Conservation (phyloP, 495 filamentous ascomycete species). For the Aspergillus hancockii region DNA sequence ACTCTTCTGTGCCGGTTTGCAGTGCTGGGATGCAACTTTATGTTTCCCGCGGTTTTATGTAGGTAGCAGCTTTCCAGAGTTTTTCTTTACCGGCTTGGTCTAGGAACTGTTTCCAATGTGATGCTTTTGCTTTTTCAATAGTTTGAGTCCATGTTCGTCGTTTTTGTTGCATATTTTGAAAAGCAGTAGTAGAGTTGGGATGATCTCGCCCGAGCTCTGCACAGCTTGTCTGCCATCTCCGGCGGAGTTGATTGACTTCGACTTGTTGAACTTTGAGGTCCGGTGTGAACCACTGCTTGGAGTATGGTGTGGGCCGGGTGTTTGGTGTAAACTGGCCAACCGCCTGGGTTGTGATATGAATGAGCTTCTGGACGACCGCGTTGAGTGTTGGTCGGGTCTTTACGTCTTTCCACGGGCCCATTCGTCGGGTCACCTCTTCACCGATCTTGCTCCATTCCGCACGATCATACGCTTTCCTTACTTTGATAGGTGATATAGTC, state of each 20-base stretch:
- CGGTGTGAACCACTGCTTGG: background rate
- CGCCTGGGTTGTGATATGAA: background rate
- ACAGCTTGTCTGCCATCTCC: too few relatives aligned
- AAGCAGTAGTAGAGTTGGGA: background rate
- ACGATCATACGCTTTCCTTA: slow-evolving; percentile 25
- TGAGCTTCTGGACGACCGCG: background rate
- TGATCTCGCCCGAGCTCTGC: background rate
- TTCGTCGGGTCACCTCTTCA: background rate
- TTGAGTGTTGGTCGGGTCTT: background rate
- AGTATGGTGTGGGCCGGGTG: background rate
- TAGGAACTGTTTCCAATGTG: background rate
- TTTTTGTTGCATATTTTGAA: background rate
- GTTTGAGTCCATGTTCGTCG: background rate
- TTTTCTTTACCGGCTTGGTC: too few relatives aligned
- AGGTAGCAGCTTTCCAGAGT: too few relatives aligned
- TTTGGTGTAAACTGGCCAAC: background rate
- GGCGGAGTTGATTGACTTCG: too few relatives aligned
- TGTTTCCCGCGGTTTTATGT: too few relatives aligned
- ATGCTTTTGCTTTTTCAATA: background rate
- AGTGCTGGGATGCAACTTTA: too few relatives aligned
- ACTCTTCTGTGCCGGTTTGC: too few relatives aligned
- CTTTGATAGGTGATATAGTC: slow-evolving; percentile 11
- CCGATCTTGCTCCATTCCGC: slow-evolving; percentile 26
- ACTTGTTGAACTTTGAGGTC: too few relatives aligned
- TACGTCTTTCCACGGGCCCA: background rate